These are phyloP conservation scores for Yamadazyma takamatsuzukensis DNA, from an alignment of 805 yeast species.

Conservation along the genomic window DNA sequence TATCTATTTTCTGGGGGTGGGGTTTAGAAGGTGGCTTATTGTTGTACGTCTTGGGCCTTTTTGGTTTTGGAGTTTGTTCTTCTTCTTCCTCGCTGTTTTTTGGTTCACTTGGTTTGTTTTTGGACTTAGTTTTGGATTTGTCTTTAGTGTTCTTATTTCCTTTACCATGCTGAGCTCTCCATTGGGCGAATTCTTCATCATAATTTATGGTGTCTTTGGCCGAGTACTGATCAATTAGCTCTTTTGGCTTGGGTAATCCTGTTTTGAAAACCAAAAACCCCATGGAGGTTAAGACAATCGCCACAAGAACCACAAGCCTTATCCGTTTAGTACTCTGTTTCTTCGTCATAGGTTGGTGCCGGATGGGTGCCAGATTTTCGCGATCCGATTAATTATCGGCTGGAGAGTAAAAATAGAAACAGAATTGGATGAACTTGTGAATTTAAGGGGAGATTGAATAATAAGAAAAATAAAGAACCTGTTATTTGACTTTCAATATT, in stretches of 20 bases:
- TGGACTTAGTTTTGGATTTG: not conserved
- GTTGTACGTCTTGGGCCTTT: too few relatives aligned
- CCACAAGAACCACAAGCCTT: constrained; percentile 6
- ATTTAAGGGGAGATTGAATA: too few relatives aligned
- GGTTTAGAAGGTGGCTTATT: too few relatives aligned
- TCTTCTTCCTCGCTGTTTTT: not conserved
- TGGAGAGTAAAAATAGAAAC: too few relatives aligned
- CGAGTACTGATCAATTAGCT: constrained; percentile 1
- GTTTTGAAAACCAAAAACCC: constrained; percentile 2
- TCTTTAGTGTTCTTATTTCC: constrained; percentile 1
- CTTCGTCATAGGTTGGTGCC: constrained; percentile 7
- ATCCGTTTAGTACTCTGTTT: constrained; percentile 8
- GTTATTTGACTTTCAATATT: too few relatives aligned
- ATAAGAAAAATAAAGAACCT: too few relatives aligned
- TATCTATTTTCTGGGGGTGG: too few relatives aligned
- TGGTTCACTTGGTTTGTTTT: not conserved
- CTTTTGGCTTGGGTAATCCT: not conserved
- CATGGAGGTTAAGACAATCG: constrained; percentile 2
- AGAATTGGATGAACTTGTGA: too few relatives aligned
- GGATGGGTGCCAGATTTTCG: not conserved
- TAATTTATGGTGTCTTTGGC: not conserved
- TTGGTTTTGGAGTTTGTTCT: not conserved
- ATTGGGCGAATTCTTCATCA: constrained; percentile 6
- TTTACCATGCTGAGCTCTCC: constrained; percentile 7
- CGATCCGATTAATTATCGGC: not conserved